Conservation (phyloP, 2,329 filamentous ascomycete genomes). For the Colletotrichum karsti region DNA sequence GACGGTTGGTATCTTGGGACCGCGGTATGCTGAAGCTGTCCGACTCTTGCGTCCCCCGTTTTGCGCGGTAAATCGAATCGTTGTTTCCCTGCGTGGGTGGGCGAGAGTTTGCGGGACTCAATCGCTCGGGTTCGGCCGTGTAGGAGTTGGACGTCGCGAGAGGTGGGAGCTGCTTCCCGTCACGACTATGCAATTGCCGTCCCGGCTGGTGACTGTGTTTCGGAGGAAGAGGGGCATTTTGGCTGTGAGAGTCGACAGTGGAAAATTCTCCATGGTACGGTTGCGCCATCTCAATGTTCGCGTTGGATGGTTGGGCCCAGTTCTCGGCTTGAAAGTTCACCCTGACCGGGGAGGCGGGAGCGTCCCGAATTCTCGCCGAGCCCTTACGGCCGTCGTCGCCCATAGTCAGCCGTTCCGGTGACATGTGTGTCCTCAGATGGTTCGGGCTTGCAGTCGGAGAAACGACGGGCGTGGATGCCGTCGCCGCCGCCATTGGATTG, state of each 20-base stretch:
- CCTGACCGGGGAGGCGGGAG: constrained; percentile 64
- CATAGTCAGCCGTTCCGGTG: constrained; percentile 38
- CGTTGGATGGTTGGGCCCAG: constrained; percentile 62
- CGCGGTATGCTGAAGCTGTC: constrained; percentile 41
- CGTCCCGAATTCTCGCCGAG: constrained; percentile 56
- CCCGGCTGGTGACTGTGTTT: constrained; percentile 37
- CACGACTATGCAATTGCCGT: constrained; percentile 20
- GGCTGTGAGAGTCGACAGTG: constrained; percentile 35
- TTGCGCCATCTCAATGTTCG: constrained; percentile 55
- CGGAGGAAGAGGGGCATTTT: constrained; percentile 46
- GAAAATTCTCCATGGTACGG: constrained; percentile 35
- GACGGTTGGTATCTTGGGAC: constrained; percentile 50
- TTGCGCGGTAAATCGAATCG: background rate
- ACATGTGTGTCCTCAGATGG: constrained; percentile 38
- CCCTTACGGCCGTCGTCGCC: constrained; percentile 45
- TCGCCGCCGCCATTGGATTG: constrained; percentile 25
- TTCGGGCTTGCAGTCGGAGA: constrained; percentile 37
- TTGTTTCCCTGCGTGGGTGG: constrained; percentile 1
- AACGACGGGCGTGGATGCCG: constrained; percentile 37
- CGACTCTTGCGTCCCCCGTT: constrained; percentile 31
- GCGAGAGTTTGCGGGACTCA: constrained; percentile 2
- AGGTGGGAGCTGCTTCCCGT: constrained; percentile 15
- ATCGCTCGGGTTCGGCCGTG: constrained; percentile 3
- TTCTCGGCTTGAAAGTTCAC: constrained; percentile 63
- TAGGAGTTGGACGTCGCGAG: constrained; percentile 19